Conservation (phyloP, 108 stramenopile species). For the Nitzschia sp. region DNA sequence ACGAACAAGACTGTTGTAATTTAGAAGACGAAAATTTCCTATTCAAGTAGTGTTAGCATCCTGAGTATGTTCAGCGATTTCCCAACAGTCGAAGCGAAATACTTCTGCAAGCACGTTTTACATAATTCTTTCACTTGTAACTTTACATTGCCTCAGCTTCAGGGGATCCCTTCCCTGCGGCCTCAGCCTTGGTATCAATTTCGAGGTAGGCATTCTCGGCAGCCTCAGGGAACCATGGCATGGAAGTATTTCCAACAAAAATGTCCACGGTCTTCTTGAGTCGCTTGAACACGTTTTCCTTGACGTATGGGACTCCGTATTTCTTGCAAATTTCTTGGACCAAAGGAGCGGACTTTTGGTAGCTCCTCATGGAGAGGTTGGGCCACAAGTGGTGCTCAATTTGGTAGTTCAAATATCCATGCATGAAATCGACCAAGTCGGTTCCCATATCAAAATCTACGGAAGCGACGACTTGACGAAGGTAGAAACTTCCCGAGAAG, state of each 20-base stretch:
- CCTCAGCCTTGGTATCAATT: slow-evolving; percentile 19
- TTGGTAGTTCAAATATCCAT: slow-evolving; percentile 76
- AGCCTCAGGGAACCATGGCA: slow-evolving; percentile 56
- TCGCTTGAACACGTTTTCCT: slow-evolving; percentile 55
- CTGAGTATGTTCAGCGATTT: too few species aligned
- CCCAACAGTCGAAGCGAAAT: too few species aligned
- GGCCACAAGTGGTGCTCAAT: slow-evolving; percentile 78
- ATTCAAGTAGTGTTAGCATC: too few species aligned
- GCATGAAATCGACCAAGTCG: slow-evolving; percentile 63
- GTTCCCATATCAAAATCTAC: slow-evolving; percentile 53
- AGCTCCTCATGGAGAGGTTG: slow-evolving; percentile 61
- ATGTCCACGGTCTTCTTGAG: slow-evolving; percentile 64
- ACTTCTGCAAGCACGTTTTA: too few species aligned
- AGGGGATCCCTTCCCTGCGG: not conserved
- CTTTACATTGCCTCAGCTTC: not conserved
- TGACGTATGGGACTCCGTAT: slow-evolving; percentile 63
- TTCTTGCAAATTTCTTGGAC: slow-evolving; percentile 53
- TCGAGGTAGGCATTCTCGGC: slow-evolving; percentile 37
- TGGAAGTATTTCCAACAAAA: slow-evolving; percentile 58
- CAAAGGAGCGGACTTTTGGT: slow-evolving; percentile 57
- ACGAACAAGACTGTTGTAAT: too few species aligned
- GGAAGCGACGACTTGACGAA: slow-evolving; percentile 64
- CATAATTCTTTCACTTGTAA: not conserved
- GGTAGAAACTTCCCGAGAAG: slow-evolving; percentile 60
- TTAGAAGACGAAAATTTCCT: too few species aligned